phyloP scores from a whole-genome alignment of 108 stramenopile species.

The Nannochloropsis oceanica region DNA sequence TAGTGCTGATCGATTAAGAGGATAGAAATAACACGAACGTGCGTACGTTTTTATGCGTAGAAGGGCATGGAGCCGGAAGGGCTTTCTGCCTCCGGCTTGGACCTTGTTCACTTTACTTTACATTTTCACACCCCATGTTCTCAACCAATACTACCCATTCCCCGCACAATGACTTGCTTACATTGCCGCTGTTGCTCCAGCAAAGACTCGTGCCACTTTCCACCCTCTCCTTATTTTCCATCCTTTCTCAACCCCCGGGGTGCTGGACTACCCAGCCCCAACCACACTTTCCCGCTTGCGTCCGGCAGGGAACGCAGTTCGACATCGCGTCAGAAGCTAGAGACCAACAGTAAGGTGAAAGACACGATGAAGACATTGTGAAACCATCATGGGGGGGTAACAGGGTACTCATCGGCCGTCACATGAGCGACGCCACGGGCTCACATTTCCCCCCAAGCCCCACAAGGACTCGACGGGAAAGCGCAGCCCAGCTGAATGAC shows the following conservation, averaged over 20 bases:
- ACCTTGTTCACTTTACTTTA: too few relatives aligned
- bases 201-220: neutral
- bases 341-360: neutral
- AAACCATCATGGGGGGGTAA: neutral
- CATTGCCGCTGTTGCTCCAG: neutral
- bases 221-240: neutral
- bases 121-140: too few relatives aligned
- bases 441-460: neutral
- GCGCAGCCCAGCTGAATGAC: neutral
- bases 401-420: neutral
- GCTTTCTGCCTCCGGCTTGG: too few relatives aligned
- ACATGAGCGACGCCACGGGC: neutral
- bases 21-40: too few relatives aligned
- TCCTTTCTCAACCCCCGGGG: neutral
- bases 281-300: too few relatives aligned
- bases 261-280: too few relatives aligned
- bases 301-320: too few relatives aligned
- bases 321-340: neutral
- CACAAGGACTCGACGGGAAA: neutral
- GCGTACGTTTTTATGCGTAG: too few relatives aligned
- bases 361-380: neutral
- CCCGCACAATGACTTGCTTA: neutral
- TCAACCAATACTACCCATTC: neutral
- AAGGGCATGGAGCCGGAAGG: too few relatives aligned
- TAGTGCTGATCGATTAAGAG: too few relatives aligned